Base-by-base conservation (phyloP, 495 filamentous ascomycete species). In the Jackrogersella minutella region DNA sequence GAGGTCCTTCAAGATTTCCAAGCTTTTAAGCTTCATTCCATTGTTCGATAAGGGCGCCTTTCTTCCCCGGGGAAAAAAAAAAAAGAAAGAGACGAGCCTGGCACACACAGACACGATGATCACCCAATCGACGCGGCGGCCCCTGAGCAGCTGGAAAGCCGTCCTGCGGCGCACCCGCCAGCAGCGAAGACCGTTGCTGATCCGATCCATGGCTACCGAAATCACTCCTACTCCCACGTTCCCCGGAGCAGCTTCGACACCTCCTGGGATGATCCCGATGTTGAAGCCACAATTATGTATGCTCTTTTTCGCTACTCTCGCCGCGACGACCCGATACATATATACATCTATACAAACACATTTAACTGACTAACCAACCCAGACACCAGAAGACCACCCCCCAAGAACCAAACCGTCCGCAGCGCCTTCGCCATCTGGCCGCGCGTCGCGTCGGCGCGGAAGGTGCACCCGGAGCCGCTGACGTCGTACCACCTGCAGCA, bases 101-200 rank as follows among this genome's bases (percentile, higher is more conserved):
- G n/a, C n/a, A n/a, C n/a, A 30, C 9, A 30, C 1, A 31, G 17
- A 37, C 71, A 78, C 69, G 52, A 91, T 91, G 89, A 87, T 88
- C 73, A 79, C 77, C 52, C 73, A 84, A 62, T 78, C 79, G 63
- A 77, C 84, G 56, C 74, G 87, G 75, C 87, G 86, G 87, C 89
- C 85, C 60, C 78, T 90, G 80, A 82, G 84, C 84, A 87, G 86
- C 79, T 85, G 88, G 77, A 87, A 87, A 77, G 79, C 85, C 19
- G 74, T 85, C 62, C 70, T 88, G 9, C 81, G 83, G 44, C 74
- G 78, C 57, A 73, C 74, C 46, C 66, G 81, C 28, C 60, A 60
- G 46, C 77, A 81, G 53, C 77, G 82, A 51, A 77, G 78, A 47
- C 66, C 51, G 52, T 64, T 70, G 50, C 66, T 73, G 41, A 64